Conservation (phyloP, 495 filamentous ascomycete genomes). For the Penicillium mononematosum region DNA sequence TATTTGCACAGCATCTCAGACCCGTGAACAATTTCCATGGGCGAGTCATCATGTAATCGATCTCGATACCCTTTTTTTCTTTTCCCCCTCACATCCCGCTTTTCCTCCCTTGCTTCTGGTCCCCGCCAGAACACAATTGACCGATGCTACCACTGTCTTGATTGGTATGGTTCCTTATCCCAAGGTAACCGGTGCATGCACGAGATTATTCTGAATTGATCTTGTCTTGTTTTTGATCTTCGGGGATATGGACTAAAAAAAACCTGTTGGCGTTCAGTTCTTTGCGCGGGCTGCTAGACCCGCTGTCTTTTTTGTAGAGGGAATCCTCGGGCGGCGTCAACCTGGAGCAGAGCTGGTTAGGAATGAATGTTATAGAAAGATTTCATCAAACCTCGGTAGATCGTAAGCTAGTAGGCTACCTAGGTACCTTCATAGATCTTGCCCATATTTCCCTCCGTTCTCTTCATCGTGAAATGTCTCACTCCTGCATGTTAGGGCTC, state of each 20-base stretch:
- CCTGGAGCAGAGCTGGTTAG: slow-evolving; percentile 20
- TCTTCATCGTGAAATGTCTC: neutral
- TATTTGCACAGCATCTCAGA: slow-evolving; percentile 16
- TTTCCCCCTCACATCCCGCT: slow-evolving; percentile 8
- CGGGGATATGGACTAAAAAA: slow-evolving; percentile 17
- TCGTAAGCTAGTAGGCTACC: neutral
- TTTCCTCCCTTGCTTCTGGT: slow-evolving; percentile 28
- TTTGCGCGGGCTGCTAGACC: slow-evolving; percentile 16
- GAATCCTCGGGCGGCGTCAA: slow-evolving; percentile 23
- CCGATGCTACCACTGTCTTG: slow-evolving; percentile 1
- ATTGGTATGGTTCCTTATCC: slow-evolving; percentile 2
- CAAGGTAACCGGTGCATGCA: slow-evolving; percentile 21
- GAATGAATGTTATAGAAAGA: slow-evolving; percentile 18
- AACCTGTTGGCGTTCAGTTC: slow-evolving; percentile 24
- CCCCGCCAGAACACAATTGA: slow-evolving; percentile 13
- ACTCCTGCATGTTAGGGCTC: neutral
- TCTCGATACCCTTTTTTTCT: slow-evolving; percentile 28
- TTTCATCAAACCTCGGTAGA: neutral
- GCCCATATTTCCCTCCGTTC: neutral
- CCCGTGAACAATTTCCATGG: slow-evolving; percentile 7
- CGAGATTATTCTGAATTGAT: neutral
- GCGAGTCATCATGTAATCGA: slow-evolving; percentile 26
- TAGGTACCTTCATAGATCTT: neutral
- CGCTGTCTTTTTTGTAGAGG: slow-evolving; percentile 14
- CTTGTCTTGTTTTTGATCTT: slow-evolving; percentile 1